Evolutionary conservation across 495 filamentous ascomycete genomes (phyloP).

Genomic region (Neurospora sp.): DNA sequence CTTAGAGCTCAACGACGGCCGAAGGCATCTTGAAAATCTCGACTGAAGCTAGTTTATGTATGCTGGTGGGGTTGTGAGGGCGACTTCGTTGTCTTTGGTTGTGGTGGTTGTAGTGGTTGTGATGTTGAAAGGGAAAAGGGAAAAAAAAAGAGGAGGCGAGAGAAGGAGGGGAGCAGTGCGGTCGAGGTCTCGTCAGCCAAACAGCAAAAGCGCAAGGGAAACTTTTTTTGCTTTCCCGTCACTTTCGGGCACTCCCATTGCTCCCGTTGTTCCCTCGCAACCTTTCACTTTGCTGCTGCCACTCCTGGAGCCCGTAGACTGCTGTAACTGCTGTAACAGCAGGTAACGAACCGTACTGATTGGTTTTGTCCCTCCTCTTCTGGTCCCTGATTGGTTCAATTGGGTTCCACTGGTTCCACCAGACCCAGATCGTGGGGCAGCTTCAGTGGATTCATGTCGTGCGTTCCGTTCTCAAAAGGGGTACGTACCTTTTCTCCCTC

Average conservation of each 20-base stretch:
- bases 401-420: constrained; percentile 4
- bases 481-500: neutral
- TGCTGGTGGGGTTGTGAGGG: constrained; percentile 32
- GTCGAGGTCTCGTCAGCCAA: neutral
- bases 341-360: neutral
- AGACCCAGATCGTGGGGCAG: constrained; percentile 13
- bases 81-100: constrained; percentile 60
- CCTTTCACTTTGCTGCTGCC: neutral
- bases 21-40: constrained; percentile 64
- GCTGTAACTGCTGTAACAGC: neutral
- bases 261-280: neutral
- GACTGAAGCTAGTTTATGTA: constrained; percentile 57
- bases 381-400: neutral
- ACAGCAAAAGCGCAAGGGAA: neutral
- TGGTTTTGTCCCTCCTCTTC: neutral
- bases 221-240: neutral
- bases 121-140: constrained; percentile 15
- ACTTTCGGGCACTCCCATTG: neutral
- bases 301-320: neutral
- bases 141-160: constrained; percentile 14
- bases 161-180: constrained; percentile 11
- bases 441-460: neutral
- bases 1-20: constrained; percentile 94
- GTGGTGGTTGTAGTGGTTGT: constrained; percentile 8
- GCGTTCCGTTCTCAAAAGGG: neutral